Percentiles rank a stretch among this genome's conserved stretches.
phyloP scores from a whole-genome alignment of 208 protist species.

The Acanthamoeba castellanii region DNA sequence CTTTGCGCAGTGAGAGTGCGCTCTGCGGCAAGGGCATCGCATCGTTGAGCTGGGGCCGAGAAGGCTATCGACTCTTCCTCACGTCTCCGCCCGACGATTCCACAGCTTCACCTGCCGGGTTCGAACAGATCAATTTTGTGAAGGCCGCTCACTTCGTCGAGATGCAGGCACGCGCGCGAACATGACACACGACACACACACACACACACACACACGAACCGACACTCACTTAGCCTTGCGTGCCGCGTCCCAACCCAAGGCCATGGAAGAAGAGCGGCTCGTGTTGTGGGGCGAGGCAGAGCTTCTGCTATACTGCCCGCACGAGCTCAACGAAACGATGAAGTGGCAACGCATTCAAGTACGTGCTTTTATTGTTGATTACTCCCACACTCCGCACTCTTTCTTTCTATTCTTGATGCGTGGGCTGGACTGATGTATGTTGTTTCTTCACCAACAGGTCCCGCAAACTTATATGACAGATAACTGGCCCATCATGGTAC shows the following conservation, averaged over 20 bases:
- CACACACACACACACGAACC: neutral
- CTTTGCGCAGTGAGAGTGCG: neutral
- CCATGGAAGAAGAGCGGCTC: neutral
- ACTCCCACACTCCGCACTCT: neutral
- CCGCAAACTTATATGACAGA: conserved; percentile 14
- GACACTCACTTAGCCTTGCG: neutral
- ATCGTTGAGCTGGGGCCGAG: conserved; percentile 2
- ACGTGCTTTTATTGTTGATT: neutral
- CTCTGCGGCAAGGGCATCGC: neutral
- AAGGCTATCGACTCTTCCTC: neutral
- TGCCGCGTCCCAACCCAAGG: neutral
- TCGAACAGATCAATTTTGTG: conserved; percentile 52
- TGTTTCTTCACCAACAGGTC: neutral
- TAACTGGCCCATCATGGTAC: conserved; percentile 58
- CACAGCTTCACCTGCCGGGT: neutral
- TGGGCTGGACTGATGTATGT: neutral
- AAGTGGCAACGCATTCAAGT: conserved; percentile 49
- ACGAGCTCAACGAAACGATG: conserved; percentile 9
- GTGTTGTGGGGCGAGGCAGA: conserved; percentile 47
- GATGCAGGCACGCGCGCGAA: neutral
- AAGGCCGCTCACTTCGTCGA: conserved; percentile 58
- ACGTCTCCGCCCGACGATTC: neutral
- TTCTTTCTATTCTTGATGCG: neutral
- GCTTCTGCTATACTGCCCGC: neutral
- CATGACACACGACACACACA: neutral